Base-by-base conservation (phyloP, 139 green algal genomes). In the Volvox reticuliferus region DNA sequence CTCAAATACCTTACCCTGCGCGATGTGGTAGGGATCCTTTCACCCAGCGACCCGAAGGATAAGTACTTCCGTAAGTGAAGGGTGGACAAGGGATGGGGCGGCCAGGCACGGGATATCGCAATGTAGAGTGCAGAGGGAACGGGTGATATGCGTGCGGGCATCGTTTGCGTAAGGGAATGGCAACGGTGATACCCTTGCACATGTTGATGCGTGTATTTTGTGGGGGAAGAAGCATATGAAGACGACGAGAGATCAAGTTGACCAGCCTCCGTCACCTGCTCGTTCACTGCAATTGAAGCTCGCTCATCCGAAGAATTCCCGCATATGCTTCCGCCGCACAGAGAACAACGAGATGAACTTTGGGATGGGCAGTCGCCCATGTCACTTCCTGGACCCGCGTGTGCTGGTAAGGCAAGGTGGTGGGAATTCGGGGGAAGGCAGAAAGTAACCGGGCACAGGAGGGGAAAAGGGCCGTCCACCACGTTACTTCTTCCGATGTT, bases 331-430 rank as follows among this genome's bases (percentile, higher is more conserved):
- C 80, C 50, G 0, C 12, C 28, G 3, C 28, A 18, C 85, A 90
- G 76, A 76, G 61, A 77, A 61, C 81, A 92, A 82, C 30, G 24
- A 35, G 0, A 73, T 68, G 18, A 44, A 77, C 55, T 92, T 88
- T 35, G 92, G 92, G 5, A 89, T 90, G 79, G 92, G 92, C 79
- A 88, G 92, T n/a, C 92, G 92, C 26, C 63, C 71, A 3, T 94
- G 92, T 44, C 32, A 30, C n/a, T 73, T 90, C 80, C 61, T 94
- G 24, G n/a, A 50, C 2, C 44, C 89, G 16, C 63, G 82, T 26
- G 86, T 93, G 28, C 87, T 81, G 80, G 91, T 90, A n/a, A 67
- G 87, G 44, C 44, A 55, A 9, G 44, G 5, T 55, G 9, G 44
- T 55, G 44, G n/a, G n/a, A n/a, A n/a, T n/a, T n/a, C 44, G 44